A percentile compares a stretch with the other conserved stretches of the same genome.
phyloP scores from a whole-genome alignment of 345 rosid species.

The Melaleuca alternifolia region DNA sequence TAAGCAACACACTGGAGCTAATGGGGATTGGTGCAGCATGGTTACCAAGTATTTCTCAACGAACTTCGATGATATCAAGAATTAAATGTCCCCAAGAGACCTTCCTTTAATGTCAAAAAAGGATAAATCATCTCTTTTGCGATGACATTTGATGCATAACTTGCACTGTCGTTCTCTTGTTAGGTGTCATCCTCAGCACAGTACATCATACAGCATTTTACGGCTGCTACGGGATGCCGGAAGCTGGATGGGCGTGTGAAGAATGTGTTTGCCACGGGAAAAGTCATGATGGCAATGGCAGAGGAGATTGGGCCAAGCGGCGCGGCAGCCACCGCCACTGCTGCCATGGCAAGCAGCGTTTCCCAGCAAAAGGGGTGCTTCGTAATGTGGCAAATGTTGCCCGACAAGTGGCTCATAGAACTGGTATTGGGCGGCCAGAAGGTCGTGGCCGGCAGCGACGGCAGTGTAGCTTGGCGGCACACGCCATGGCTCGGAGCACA shows the following conservation, averaged over 20 bases:
- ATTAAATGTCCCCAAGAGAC: background rate
- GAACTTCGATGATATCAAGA: background rate
- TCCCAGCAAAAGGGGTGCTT: slow-evolving; percentile 79
- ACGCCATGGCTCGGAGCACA: slow-evolving; percentile 92
- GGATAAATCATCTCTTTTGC: background rate
- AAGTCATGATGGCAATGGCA: slow-evolving; percentile 69
- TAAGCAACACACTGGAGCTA: background rate
- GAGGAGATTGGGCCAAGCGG: slow-evolving; percentile 40
- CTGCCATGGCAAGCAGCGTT: slow-evolving; percentile 1
- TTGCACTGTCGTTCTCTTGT: background rate
- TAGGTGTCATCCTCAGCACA: slow-evolving; percentile 96
- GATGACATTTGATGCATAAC: background rate
- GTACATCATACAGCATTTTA: slow-evolving; percentile 84
- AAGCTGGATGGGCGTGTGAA: slow-evolving; percentile 58
- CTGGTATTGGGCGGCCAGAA: slow-evolving; percentile 69
- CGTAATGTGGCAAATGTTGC: slow-evolving; percentile 98
- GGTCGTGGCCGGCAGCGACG: slow-evolving; percentile 84
- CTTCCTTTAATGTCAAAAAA: background rate
- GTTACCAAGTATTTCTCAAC: background rate
- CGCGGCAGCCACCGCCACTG: slow-evolving; percentile 15
- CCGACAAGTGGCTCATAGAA: slow-evolving; percentile 86
- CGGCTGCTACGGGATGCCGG: slow-evolving; percentile 94
- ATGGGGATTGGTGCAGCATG: background rate
- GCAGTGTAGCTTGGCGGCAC: slow-evolving; percentile 83
- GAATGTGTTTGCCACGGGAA: slow-evolving; percentile 74